Base-by-base conservation (phyloP, 1,139 yeast species). In the Geotrichum klebahnii region DNA sequence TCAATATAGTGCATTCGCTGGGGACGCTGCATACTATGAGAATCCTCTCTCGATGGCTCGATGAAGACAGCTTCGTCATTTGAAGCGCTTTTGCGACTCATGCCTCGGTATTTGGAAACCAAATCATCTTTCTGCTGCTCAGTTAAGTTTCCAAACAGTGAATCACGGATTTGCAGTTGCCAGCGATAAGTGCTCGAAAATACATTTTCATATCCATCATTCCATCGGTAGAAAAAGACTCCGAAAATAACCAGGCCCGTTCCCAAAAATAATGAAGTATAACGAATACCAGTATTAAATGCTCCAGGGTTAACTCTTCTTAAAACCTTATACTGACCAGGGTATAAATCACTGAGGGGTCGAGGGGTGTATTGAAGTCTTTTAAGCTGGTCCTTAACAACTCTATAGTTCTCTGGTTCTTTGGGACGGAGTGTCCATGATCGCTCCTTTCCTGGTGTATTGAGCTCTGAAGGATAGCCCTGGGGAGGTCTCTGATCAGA, bases 381-480 rank as follows among this genome's bases (percentile, higher is more conserved):
- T 57, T 78, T 79, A 85, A 87, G 82, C 16, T 87, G 82, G 51
- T 83, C 84, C 60, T 82, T 79, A 55, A 86, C 82, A 59, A 78
- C 78, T 56, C 80, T 77, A 62, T 81, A 84, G 64, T 83, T 88
- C 1, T 84, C 75, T 2, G 88, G 82, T 60, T 77, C 81, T 57
- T 76, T 75, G 2, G 92, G 90, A 16, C 81, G 67, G n/a, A 79
- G 71, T 1, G 82, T 73, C 70, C 83, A 82, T 24, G 70, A 59
- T 32, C 72, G 60, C 31, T 63, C 66, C 40, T 62, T 56, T 1
- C 70, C 71, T 1, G 72, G 71, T 0, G 67, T 57, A 33, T 65
- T 59, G 61, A 59, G 85, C 64, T 86, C 96, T 10, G 90, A 82
- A 0, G 96, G 96, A 57, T 86, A 86, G 1, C 95, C 95, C 62